These are phyloP conservation scores for Sporobolomyces pararoseus DNA, from an alignment of 768 basidiomycete species.

Conservation along the genomic window DNA sequence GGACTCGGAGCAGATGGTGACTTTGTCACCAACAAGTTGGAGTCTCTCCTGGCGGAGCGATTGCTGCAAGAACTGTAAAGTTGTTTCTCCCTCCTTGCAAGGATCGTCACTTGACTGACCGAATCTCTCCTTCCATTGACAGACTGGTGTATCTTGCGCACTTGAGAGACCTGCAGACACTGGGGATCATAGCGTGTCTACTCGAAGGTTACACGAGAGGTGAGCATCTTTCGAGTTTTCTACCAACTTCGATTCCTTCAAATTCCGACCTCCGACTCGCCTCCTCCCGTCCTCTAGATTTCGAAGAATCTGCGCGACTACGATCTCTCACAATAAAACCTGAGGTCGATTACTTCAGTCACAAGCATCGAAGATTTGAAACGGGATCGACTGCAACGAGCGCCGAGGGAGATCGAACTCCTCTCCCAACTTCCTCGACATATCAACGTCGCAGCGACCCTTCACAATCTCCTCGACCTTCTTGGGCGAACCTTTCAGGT, in stretches of 20 bases:
- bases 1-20: slow-evolving; percentile 12
- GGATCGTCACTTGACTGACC: not conserved
- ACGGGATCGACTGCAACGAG: not conserved
- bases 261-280: not conserved
- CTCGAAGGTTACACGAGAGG: slow-evolving; percentile 32
- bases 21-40: not conserved
- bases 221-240: not conserved
- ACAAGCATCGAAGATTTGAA: slow-evolving; percentile 18
- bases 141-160: slow-evolving; percentile 28
- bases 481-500: slow-evolving; percentile 38
- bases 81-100: not conserved
- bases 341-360: slow-evolving; percentile 40
- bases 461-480: slow-evolving; percentile 25
- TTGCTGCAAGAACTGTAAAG: slow-evolving; percentile 33
- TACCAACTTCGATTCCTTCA: not conserved
- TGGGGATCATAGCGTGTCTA: slow-evolving; percentile 38
- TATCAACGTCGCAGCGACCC: slow-evolving; percentile 4
- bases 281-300: slow-evolving; percentile 1
- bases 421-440: slow-evolving; percentile 22
- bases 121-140: not conserved
- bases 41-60: slow-evolving; percentile 21
- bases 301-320: slow-evolving; percentile 1
- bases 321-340: not conserved
- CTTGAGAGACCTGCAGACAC: slow-evolving; percentile 38
- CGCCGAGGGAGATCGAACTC: slow-evolving; percentile 26